Percentiles rank a stretch among this genome's conserved stretches.
Conservation (phyloP, 148 eudicot genomes). For the Linanthus parryae region DNA sequence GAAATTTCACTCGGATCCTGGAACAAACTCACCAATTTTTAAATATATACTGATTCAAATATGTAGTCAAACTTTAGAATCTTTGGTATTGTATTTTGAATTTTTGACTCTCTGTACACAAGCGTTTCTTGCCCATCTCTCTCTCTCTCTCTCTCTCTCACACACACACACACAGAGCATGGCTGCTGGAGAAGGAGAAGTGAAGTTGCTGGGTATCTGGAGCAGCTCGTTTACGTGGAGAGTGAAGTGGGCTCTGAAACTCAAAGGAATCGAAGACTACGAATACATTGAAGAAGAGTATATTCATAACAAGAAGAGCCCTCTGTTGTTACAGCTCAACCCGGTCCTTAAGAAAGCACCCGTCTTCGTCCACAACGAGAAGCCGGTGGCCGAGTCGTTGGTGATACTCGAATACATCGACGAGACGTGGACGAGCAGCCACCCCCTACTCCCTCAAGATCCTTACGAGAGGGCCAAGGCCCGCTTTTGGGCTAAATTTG, state of each 20-base stretch:
- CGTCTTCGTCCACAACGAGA: slow-evolving; percentile 31
- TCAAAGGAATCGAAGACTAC: slow-evolving; percentile 30
- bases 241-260: slow-evolving; percentile 27
- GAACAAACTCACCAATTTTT: too few relatives aligned
- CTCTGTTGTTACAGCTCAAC: slow-evolving; percentile 22
- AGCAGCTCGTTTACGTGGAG: slow-evolving; percentile 28
- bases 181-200: slow-evolving; percentile 29
- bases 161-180: too few relatives aligned
- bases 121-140: too few relatives aligned
- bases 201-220: slow-evolving; percentile 39
- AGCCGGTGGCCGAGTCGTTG: slow-evolving; percentile 22
- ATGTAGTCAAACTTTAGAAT: too few relatives aligned
- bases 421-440: too few relatives aligned
- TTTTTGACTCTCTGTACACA: too few relatives aligned
- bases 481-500: slow-evolving; percentile 34
- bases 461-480: slow-evolving; percentile 33
- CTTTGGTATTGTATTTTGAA: too few relatives aligned
- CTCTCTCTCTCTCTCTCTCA: too few relatives aligned
- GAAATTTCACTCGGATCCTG: too few relatives aligned
- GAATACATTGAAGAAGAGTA: slow-evolving; percentile 29
- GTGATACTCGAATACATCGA: slow-evolving; percentile 32
- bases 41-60: too few relatives aligned
- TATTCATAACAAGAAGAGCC: slow-evolving; percentile 19
- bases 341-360: slow-evolving; percentile 31
- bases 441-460: slow-evolving; percentile 28